Evolutionary conservation across 129 eudicot species (phyloP), one percentile per base, ranked within the genome.

Genomic region (Chrysanthemum seticuspe): DNA sequence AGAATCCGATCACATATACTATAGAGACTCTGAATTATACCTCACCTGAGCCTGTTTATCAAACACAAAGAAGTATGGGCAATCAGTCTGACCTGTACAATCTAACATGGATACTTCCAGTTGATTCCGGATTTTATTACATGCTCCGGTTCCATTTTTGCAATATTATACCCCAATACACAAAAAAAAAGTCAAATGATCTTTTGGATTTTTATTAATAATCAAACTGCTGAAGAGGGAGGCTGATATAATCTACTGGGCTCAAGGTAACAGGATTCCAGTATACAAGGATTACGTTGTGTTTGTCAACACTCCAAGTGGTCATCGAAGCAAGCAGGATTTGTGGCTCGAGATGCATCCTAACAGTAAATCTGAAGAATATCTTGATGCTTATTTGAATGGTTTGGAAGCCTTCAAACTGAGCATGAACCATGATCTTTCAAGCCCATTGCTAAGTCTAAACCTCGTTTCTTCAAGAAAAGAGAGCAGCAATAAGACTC

Each of bases 141-240:
- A 76, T 65, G 25, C 64, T 87, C 69, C 57, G 92, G 19, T 65
- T 87, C 25, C 86, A 87, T 73, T 81, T 87, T 62, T 87, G 92
- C 63, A 84, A 76, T 70, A 53, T 81, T 2, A 70, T 55, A 23
- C 71, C 53, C 44, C 31, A 48, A 2, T 74, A 78, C 15, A 69
- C 52, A n/a, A 1, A 1, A 3, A 2, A 13, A 0, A 13, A 16
- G 44, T 27, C 56, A 81, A 10, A 11, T 71, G 79, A 10, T 69
- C 3, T 87, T 87, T 10, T 5, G 0, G 0, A 79, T 84, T 13
- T 59, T n/a, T 4, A 60, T 87, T 14, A 73, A 79, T 21, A 81
- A 87, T 70, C 76, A 65, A 73, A 83, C 78, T 1, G 84, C 79
- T 21, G 86, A 81, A 0, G 0, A 16, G n/a, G 3, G 62, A 64